These are phyloP conservation scores for Cryptosporidium viatorum DNA, from an alignment of 169 alveolate species.

Conservation along the genomic window DNA sequence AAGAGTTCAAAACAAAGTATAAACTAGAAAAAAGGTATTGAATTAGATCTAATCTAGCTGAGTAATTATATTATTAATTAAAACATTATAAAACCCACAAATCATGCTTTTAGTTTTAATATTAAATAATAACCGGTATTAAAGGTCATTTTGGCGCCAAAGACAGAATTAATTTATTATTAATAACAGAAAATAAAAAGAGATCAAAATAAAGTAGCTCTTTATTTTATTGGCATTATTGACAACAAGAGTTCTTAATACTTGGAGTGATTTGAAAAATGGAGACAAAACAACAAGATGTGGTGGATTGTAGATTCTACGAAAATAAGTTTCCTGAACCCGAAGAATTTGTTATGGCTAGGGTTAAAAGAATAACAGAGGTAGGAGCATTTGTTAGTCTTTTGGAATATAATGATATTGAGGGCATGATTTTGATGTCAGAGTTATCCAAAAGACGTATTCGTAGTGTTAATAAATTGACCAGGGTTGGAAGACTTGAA, in stretches of 20 bases:
- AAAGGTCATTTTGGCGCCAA: constrained; percentile 48
- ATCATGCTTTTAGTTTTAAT: too few relatives aligned
- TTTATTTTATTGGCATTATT: background rate
- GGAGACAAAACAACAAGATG: constrained; percentile 77
- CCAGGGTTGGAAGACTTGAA: constrained; percentile 92
- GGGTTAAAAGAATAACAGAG: constrained; percentile 93
- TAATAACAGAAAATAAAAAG: background rate
- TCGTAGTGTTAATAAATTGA: constrained; percentile 88
- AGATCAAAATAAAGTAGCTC: background rate
- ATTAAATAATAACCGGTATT: constrained; percentile 1
- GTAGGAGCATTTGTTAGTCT: constrained; percentile 97
- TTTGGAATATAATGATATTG: constrained; percentile 96
- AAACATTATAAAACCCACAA: background rate
- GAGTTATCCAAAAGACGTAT: constrained; percentile 96
- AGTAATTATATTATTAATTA: too few relatives aligned
- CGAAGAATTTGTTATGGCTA: constrained; percentile 93
- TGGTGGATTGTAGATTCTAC: constrained; percentile 93
- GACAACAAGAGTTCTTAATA: background rate
- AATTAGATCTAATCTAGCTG: too few relatives aligned
- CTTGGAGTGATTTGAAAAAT: constrained; percentile 2
- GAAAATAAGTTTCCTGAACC: constrained; percentile 92
- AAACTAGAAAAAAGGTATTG: background rate
- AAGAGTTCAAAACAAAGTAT: too few relatives aligned
- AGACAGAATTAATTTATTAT: constrained; percentile 26
- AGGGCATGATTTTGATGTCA: constrained; percentile 94